phyloP scores from a whole-genome alignment of 2,329 filamentous ascomycete genomes.

The Fusarium sp. region DNA sequence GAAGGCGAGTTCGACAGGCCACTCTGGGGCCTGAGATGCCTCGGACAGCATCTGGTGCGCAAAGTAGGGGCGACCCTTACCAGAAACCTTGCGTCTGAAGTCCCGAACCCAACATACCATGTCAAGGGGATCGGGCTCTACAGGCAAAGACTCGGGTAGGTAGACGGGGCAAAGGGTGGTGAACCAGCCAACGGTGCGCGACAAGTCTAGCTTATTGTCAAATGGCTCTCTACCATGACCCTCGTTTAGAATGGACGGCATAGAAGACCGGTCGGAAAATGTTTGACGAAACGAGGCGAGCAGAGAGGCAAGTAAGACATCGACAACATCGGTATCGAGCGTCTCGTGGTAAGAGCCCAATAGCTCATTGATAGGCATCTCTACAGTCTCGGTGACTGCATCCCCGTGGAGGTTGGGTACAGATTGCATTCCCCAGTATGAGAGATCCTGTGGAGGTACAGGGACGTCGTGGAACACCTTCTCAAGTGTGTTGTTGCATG shows the following conservation, averaged over 20 bases:
- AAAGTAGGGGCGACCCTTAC: slow-evolving; percentile 43
- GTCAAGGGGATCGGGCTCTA: slow-evolving; percentile 25
- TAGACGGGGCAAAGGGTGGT: slow-evolving; percentile 47
- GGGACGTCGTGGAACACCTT: slow-evolving; percentile 15
- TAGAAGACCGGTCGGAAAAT: slow-evolving; percentile 46
- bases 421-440: slow-evolving; percentile 45
- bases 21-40: not conserved
- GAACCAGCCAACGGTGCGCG: slow-evolving; percentile 56
- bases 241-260: slow-evolving; percentile 51
- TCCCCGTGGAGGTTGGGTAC: slow-evolving; percentile 30
- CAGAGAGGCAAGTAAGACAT: slow-evolving; percentile 51
- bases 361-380: not conserved
- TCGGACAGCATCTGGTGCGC: slow-evolving; percentile 9
- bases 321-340: slow-evolving; percentile 51
- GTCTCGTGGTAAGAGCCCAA: slow-evolving; percentile 34
- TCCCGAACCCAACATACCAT: slow-evolving; percentile 41
- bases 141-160: slow-evolving; percentile 30
- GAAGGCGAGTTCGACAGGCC: slow-evolving; percentile 36
- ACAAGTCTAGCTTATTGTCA: slow-evolving; percentile 47
- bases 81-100: slow-evolving; percentile 34
- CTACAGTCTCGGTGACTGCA: slow-evolving; percentile 16
- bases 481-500: slow-evolving; percentile 29
- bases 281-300: slow-evolving; percentile 43
- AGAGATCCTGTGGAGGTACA: slow-evolving; percentile 22
- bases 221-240: slow-evolving; percentile 54